Percentiles rank a stretch among this genome's conserved stretches.
Evolutionary conservation across 2,329 filamentous ascomycete genomes (phyloP).

Genomic region (Botrytis galanthina): DNA sequence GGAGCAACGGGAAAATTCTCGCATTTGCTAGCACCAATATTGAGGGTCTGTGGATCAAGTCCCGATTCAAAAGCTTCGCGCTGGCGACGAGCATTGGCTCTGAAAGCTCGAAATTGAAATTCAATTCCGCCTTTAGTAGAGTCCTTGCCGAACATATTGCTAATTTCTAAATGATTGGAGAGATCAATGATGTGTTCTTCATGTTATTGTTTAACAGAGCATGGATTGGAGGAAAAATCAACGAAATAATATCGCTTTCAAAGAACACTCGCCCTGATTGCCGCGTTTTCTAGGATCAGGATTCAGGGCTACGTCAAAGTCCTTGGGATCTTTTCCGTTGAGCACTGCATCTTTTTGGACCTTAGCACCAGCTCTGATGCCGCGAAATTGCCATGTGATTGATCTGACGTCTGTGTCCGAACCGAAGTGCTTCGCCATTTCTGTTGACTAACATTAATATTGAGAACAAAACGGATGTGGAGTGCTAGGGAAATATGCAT

Average conservation of each 20-base stretch:
- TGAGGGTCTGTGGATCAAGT: conserved; percentile 43
- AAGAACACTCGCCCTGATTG: conserved; percentile 1
- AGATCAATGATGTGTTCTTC: neutral
- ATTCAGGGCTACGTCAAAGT: conserved; percentile 18
- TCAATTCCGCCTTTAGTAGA: conserved; percentile 57
- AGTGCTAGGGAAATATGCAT: neutral
- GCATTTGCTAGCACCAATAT: conserved; percentile 25
- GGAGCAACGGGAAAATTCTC: conserved; percentile 9
- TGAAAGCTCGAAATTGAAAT: conserved; percentile 59
- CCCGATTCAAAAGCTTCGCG: conserved; percentile 46
- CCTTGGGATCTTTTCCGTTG: conserved; percentile 18
- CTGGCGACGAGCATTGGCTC: conserved; percentile 51
- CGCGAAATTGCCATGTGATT: conserved; percentile 57
- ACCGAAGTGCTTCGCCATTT: conserved; percentile 22
- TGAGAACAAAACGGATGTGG: neutral
- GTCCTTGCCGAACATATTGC: conserved; percentile 49
- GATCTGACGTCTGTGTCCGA: conserved; percentile 20
- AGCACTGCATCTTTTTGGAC: conserved; percentile 45
- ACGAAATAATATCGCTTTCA: neutral
- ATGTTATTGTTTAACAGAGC: neutral
- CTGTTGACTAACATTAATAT: conserved; percentile 23
- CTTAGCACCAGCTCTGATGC: conserved; percentile 53
- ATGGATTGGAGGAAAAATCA: neutral
- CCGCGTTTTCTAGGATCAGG: neutral
- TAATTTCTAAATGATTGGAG: neutral